A percentile compares a stretch with the other conserved stretches of the same genome.
Conservation (phyloP, 306 rosid species). For the Glycyrrhiza uralensis region DNA sequence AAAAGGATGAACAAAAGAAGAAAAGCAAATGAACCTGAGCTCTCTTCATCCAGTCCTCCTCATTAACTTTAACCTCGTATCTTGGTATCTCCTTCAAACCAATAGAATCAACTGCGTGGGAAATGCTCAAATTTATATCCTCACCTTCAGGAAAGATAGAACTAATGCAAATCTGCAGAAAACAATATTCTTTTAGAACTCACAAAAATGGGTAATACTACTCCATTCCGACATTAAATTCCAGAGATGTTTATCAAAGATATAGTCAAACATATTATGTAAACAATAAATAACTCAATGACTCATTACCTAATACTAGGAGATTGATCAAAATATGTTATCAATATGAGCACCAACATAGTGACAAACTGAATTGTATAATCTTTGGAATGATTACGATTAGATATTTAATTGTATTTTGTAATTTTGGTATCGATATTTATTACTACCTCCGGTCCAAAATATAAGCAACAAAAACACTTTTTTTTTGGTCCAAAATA, state of each 20-base stretch:
- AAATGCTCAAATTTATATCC: constrained; percentile 58
- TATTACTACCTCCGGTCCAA: too few relatives aligned
- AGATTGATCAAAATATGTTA: neutral
- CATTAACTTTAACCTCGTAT: constrained; percentile 57
- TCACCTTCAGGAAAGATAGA: constrained; percentile 64
- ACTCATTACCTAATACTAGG: neutral
- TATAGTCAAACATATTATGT: neutral
- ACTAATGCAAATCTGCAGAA: constrained; percentile 58
- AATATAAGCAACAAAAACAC: too few relatives aligned
- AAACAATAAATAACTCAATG: neutral
- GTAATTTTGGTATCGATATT: neutral
- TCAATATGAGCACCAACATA: neutral
- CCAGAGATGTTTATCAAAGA: neutral
- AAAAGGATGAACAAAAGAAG: neutral
- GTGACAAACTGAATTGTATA: neutral
- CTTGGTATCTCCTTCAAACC: constrained; percentile 73
- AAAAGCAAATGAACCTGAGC: constrained; percentile 55
- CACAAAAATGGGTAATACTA: neutral
- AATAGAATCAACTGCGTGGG: constrained; percentile 70
- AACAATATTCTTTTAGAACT: constrained; percentile 6
- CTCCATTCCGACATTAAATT: neutral
- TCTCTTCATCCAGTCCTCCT: constrained; percentile 76
- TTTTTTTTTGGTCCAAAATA: too few relatives aligned
- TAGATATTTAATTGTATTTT: neutral
- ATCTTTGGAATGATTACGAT: neutral